Base-by-base conservation (phyloP, 768 basidiomycete species). In the Auriscalpium orientale region DNA sequence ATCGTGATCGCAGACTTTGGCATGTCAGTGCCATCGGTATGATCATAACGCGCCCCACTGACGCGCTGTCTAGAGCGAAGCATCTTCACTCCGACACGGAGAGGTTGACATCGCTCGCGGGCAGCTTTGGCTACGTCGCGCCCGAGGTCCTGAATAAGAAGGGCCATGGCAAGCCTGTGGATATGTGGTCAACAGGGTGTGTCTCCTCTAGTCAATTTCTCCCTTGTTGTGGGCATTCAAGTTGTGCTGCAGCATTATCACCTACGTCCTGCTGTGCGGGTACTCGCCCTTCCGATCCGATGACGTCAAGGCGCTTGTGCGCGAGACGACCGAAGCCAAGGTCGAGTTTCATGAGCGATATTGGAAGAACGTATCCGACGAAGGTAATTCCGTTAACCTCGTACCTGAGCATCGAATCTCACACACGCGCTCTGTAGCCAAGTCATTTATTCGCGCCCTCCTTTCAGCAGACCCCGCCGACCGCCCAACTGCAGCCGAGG, bases 1-100 rank as follows among this genome's bases (percentile, higher is more conserved):
- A 79, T 98, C 50, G 95, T 99, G 55, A 93, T 98, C 45, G 95
- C 84, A 7, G 97, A 98, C 70, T 99, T 99, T 66, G 97, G 97
- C 61, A 98, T 99, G 91, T 92, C 62, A 16, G 85, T 71, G 33
- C 16, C 45, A 21, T 18, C 52, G n/a, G 18, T 36, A 43, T 21
- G 54, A 49, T 40, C 12, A 33, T 40, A 50, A 35, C 49, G 53
- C 21, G 12, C 51, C 35, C 10, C 18, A 3, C 22, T 44, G 33
- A 49, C 47, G 28, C 28, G 40, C 55, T 37, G 36, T 44, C 12
- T 65, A 92, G 91, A 54, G 90, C 91, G 11, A 93, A 93, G 65
- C 91, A 93, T 60, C 72, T 93, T 2, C 81, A 89, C 58, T 76
- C 82, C 0, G 70, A 85, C 0, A 84, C 83, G 16, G 87, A 92